Base-by-base conservation (phyloP, 1,284 basidiomycete species). In the Athelia psychrophila region DNA sequence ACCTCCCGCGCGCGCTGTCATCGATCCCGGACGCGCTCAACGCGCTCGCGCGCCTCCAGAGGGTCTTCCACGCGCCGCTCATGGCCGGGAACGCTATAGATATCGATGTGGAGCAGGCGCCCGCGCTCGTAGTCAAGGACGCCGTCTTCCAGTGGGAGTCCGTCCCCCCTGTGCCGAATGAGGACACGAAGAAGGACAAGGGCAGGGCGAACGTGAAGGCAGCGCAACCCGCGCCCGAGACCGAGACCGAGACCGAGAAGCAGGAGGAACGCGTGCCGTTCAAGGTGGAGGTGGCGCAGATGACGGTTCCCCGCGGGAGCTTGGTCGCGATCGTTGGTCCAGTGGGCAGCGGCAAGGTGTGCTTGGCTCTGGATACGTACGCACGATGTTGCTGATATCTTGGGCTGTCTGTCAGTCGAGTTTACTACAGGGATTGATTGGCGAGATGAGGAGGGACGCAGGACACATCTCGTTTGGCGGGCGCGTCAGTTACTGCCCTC, bases 401-500 rank as follows among this genome's bases (percentile, higher is more conserved):
- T n/a, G n/a, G n/a, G 35, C 20, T 38, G 16, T 24, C 53, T 33
- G 5, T 30, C 47, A 90, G 72, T 84, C 83, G n/a, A 86, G 83
- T 60, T 66, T 91, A 5, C 69, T 91, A 2, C 79, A 84, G 58
- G 88, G 84, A 2, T 70, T 91, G 27, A 80, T 91, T 25, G 88
- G 88, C 8, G 88, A 91, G 67, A 91, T 91, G 88, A 74, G 80
- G 35, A 73, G 69, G 44, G 63, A 74, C 0, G 60, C 65, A 2
- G 89, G 88, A 0, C 64, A 69, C 2, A 78, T 88, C 25, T 69
- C 68, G 0, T 83, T 87, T 59, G 81, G 85, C 20, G 86, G 85
- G 1, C 66, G 70, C n/a, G 75, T 91, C 2, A 86, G 81, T 0
- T 93, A 91, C 64, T 90, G 86, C 62, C 79, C 88, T 12, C 88